phyloP scores from a whole-genome alignment of 495 filamentous ascomycete genomes.

The Aspergillus kassunensis region DNA sequence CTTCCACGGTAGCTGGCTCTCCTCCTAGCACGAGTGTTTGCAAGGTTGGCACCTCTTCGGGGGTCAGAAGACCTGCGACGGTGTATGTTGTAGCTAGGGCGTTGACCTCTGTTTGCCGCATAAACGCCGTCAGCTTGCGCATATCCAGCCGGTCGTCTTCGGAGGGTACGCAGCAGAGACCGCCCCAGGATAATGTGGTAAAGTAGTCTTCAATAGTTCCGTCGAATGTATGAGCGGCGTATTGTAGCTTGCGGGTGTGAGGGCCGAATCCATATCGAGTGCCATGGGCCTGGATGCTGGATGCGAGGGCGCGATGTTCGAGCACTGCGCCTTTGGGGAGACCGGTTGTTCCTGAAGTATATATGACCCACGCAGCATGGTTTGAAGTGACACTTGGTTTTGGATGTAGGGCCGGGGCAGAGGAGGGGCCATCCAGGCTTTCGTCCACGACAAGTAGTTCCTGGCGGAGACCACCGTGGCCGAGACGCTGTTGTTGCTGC shows the following conservation, averaged over 20 bases:
- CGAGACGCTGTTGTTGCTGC: too few species aligned
- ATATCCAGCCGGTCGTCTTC: neutral
- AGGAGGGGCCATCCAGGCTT: neutral
- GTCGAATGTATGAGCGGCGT: neutral
- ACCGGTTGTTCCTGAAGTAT: slow-evolving; percentile 38
- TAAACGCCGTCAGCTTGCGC: too few species aligned
- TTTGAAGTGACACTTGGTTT: neutral
- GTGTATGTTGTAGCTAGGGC: neutral
- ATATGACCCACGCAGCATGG: slow-evolving; percentile 20
- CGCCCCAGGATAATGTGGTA: neutral
- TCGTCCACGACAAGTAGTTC: neutral
- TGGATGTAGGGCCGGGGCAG: neutral
- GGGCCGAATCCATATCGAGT: neutral
- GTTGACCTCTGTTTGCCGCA: neutral
- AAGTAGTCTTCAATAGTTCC: neutral
- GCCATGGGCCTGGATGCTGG: neutral
- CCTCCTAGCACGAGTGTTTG: neutral
- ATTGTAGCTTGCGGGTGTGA: neutral
- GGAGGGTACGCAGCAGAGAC: neutral
- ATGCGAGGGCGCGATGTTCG: slow-evolving; percentile 24
- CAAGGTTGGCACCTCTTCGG: neutral
- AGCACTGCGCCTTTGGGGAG: slow-evolving; percentile 41
- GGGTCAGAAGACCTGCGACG: neutral
- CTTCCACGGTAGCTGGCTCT: neutral
- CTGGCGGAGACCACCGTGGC: neutral